phyloP scores from a whole-genome alignment of 1,284 basidiomycete genomes.

The Rhodotorula sp. region DNA sequence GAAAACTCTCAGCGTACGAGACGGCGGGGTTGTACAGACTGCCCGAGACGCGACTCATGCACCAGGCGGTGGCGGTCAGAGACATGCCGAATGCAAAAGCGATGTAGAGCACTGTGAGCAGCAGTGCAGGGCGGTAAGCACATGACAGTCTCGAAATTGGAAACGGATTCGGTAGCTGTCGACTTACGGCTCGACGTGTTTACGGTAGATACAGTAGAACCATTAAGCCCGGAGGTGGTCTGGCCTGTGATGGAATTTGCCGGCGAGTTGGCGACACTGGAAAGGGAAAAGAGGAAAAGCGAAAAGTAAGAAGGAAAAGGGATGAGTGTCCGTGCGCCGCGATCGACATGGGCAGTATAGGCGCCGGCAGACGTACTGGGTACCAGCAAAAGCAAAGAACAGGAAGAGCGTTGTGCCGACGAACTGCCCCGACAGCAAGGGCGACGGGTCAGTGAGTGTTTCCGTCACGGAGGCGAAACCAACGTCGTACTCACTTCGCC shows the following conservation, averaged over 20 bases:
- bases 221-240: background rate
- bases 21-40: conserved; percentile 67
- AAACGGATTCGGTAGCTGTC: conserved; percentile 49
- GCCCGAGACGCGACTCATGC: conserved; percentile 42
- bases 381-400: conserved; percentile 1
- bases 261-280: conserved; percentile 13
- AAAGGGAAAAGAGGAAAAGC: background rate
- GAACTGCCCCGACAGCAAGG: background rate
- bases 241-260: conserved; percentile 10
- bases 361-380: background rate
- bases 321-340: too few relatives aligned
- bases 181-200: conserved; percentile 26
- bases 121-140: conserved; percentile 53
- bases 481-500: background rate
- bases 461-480: background rate
- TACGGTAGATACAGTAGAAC: background rate
- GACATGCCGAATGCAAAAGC: conserved; percentile 56
- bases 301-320: background rate
- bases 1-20: background rate
- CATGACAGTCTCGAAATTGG: too few relatives aligned
- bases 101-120: conserved; percentile 24
- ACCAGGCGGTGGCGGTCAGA: conserved; percentile 66
- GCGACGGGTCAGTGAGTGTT: background rate
- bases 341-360: too few relatives aligned
- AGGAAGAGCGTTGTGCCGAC: background rate